Conservation (phyloP, 2,329 filamentous ascomycete species). For the Colletotrichum chlorophyti region DNA sequence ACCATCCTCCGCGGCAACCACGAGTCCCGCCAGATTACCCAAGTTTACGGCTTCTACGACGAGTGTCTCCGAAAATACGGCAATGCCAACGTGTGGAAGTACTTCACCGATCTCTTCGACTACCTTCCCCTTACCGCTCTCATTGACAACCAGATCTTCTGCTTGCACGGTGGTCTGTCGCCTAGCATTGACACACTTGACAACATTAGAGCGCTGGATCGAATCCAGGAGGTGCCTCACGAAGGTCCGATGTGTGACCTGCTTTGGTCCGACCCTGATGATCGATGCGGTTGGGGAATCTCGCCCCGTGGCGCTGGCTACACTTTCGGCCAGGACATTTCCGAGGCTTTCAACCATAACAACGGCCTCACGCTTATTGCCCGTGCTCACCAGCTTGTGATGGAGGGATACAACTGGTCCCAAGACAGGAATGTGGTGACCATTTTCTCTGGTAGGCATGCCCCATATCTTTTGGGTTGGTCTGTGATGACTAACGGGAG, state of each 20-base stretch:
- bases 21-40: slow-evolving; percentile 98
- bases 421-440: slow-evolving; percentile 98
- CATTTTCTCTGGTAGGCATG: slow-evolving; percentile 85
- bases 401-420: slow-evolving; percentile 99
- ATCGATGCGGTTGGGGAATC: slow-evolving; percentile 95
- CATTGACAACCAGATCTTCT: slow-evolving; percentile 99
- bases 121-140: slow-evolving; percentile 96
- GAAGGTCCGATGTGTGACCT: slow-evolving; percentile 98
- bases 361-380: slow-evolving; percentile 96
- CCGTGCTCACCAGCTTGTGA: slow-evolving; percentile 95
- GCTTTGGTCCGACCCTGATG: slow-evolving; percentile 97
- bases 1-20: slow-evolving; percentile 99
- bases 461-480: slow-evolving; percentile 29
- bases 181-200: slow-evolving; percentile 96
- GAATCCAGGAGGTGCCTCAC: slow-evolving; percentile 97
- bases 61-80: slow-evolving; percentile 99
- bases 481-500: slow-evolving; percentile 29
- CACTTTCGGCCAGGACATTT: slow-evolving; percentile 96
- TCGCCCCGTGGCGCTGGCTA: slow-evolving; percentile 93
- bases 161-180: slow-evolving; percentile 93
- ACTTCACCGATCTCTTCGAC: slow-evolving; percentile 98
- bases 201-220: slow-evolving; percentile 93
- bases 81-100: slow-evolving; percentile 99
- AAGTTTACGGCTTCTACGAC: slow-evolving; percentile 99
- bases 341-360: slow-evolving; percentile 98